Percentiles rank a stretch among this genome's conserved stretches.
phyloP scores from a whole-genome alignment of 2,329 filamentous ascomycete species.

The Ophiostoma pallidulum region DNA sequence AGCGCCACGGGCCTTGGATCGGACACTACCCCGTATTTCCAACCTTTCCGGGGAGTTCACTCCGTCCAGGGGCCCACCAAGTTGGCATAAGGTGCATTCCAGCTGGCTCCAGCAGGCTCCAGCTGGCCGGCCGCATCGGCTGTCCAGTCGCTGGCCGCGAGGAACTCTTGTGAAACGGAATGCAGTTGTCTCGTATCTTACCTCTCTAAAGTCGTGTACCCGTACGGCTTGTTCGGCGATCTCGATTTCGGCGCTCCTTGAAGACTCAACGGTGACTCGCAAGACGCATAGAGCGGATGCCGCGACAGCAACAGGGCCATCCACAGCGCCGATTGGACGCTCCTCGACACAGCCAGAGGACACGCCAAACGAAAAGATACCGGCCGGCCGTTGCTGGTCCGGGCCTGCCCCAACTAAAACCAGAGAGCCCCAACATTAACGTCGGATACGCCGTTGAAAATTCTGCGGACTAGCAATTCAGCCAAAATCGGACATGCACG shows the following conservation, averaged over 20 bases:
- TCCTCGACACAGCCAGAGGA: too few species aligned
- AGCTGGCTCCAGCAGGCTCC: background rate
- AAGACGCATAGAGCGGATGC: too few species aligned
- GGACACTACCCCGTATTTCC: background rate
- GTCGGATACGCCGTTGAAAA: constrained; percentile 8
- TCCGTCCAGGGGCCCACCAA: too few species aligned
- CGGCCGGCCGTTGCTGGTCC: background rate
- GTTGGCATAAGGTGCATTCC: too few species aligned
- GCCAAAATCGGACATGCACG: constrained; percentile 6
- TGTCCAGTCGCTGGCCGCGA: too few species aligned
- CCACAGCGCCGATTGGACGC: too few species aligned
- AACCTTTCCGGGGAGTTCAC: background rate
- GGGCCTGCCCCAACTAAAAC: constrained; percentile 1
- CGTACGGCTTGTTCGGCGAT: background rate
- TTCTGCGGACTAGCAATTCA: constrained; percentile 9
- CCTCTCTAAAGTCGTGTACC: too few species aligned
- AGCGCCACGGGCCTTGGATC: background rate
- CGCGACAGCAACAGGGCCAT: too few species aligned
- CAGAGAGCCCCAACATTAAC: background rate
- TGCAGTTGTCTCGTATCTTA: background rate
- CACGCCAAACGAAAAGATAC: background rate
- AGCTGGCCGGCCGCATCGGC: background rate
- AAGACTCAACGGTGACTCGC: too few species aligned
- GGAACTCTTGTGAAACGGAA: too few species aligned
- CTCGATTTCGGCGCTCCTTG: background rate